Evolutionary conservation across 2,329 filamentous ascomycete species (phyloP).

Genomic region (Trichoderma harzianum): DNA sequence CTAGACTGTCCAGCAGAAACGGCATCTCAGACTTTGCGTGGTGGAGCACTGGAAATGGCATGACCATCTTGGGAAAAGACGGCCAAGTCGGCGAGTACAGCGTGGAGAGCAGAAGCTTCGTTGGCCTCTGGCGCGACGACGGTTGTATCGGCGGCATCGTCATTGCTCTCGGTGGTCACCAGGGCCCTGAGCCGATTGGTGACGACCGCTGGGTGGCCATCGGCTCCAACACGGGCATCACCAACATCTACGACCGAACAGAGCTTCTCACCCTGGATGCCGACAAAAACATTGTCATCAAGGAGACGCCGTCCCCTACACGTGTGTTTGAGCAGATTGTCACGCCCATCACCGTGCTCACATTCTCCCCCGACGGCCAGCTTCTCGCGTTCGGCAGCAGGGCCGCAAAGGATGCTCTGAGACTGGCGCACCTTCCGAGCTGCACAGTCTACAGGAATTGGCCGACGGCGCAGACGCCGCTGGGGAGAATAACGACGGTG

Average conservation of each 20-base stretch:
- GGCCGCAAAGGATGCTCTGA: constrained; percentile 84
- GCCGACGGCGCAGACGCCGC: constrained; percentile 85
- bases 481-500: constrained; percentile 76
- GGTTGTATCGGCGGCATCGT: constrained; percentile 84
- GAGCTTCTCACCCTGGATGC: constrained; percentile 49
- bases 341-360: constrained; percentile 74
- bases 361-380: constrained; percentile 87
- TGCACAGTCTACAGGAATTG: constrained; percentile 96
- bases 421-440: constrained; percentile 82
- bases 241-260: constrained; percentile 88
- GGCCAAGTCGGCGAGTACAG: constrained; percentile 91
- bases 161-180: constrained; percentile 70
- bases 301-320: constrained; percentile 66
- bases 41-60: constrained; percentile 81
- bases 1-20: constrained; percentile 74
- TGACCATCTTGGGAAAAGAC: constrained; percentile 79
- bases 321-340: constrained; percentile 80
- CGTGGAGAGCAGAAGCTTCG: constrained; percentile 61
- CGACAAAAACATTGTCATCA: constrained; percentile 49
- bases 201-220: constrained; percentile 86
- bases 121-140: constrained; percentile 85
- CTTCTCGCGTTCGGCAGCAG: constrained; percentile 80
- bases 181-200: constrained; percentile 61
- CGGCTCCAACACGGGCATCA: constrained; percentile 80
- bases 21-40: constrained; percentile 89